Base-by-base conservation (phyloP, 192 early-diverging fungal genomes). In the Kickxella alabastrina region DNA sequence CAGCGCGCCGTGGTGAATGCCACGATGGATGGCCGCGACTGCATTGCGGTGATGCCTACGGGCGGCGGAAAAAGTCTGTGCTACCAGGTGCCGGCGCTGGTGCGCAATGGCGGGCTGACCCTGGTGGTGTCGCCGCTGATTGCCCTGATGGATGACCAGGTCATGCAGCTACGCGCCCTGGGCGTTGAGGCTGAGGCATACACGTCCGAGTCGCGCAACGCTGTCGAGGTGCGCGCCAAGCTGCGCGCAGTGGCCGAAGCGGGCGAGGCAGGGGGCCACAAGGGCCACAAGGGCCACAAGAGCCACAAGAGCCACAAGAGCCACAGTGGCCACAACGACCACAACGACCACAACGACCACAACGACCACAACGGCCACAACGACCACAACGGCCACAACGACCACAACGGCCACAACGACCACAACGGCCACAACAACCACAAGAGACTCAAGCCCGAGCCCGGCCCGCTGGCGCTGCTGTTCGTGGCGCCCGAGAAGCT, bases 401-500 rank as follows among this genome's bases (percentile, higher is more conserved):
- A n/a, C n/a, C n/a, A n/a, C n/a, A n/a, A n/a, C n/a, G n/a, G n/a
- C n/a, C n/a, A n/a, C n/a, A n/a, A n/a, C n/a, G n/a, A n/a, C n/a
- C n/a, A n/a, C n/a, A n/a, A n/a, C n/a, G n/a, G n/a, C n/a, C n/a
- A n/a, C n/a, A 19, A 21, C 18, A 4, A 14, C 21, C 18, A 9
- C 18, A 56, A 40, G 42, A 62, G 53, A 3, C 36, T 26, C 6
- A 7, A n/a, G 1, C 32, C 26, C 4, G 52, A 36, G 7, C 36
- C 49, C 14, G 54, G 36, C 6, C 45, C 43, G 17, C 42, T 77
- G 52, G 53, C 59, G 5, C 44, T 82, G 54, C 41, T 82, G 13
- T 82, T 78, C 42, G 72, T 80, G 19, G 71, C 80, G 26, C 80
- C 78, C 3, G 80, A 82, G 43, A 74, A 75, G 54, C 66, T 82